phyloP scores from a whole-genome alignment of 768 basidiomycete genomes.

The Pisolithus marmoratus region DNA sequence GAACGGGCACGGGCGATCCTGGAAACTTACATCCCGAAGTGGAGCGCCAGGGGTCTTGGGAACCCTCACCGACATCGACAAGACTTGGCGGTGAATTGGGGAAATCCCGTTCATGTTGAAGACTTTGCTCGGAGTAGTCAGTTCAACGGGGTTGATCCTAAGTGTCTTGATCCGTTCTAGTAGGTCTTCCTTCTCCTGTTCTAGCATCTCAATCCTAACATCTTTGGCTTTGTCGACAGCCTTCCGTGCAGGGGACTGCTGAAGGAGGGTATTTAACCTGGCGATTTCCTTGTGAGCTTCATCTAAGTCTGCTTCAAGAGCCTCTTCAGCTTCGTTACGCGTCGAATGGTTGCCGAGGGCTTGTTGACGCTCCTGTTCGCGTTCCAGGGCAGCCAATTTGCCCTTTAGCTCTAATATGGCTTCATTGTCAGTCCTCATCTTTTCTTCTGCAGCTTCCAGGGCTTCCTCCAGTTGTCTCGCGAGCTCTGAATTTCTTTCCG shows the following conservation, averaged over 20 bases:
- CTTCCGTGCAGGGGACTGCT: constrained; percentile 68
- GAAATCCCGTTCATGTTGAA: constrained; percentile 58
- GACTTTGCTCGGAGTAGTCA: constrained; percentile 53
- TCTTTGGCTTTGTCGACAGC: constrained; percentile 78
- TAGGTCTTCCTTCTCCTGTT: constrained; percentile 72
- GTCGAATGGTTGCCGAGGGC: constrained; percentile 19
- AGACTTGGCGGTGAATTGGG: constrained; percentile 69
- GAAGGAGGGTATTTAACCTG: constrained; percentile 56
- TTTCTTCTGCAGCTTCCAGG: constrained; percentile 65
- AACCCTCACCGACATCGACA: constrained; percentile 60
- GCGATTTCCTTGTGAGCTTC: constrained; percentile 73
- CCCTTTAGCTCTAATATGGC: constrained; percentile 44
- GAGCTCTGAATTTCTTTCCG: constrained; percentile 47
- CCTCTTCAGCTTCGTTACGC: constrained; percentile 53
- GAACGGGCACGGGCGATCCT: background rate
- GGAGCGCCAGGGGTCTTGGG: constrained; percentile 80
- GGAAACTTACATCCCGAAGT: constrained; percentile 58
- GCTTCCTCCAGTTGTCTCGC: constrained; percentile 71
- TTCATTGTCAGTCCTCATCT: constrained; percentile 60
- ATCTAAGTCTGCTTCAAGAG: constrained; percentile 71
- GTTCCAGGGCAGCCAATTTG: constrained; percentile 50
- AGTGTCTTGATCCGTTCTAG: constrained; percentile 62
- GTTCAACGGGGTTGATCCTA: constrained; percentile 45
- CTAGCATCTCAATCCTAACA: constrained; percentile 66
- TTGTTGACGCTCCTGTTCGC: constrained; percentile 42